Base-by-base conservation (phyloP, 768 basidiomycete genomes). In the Tricholoma terreum region DNA sequence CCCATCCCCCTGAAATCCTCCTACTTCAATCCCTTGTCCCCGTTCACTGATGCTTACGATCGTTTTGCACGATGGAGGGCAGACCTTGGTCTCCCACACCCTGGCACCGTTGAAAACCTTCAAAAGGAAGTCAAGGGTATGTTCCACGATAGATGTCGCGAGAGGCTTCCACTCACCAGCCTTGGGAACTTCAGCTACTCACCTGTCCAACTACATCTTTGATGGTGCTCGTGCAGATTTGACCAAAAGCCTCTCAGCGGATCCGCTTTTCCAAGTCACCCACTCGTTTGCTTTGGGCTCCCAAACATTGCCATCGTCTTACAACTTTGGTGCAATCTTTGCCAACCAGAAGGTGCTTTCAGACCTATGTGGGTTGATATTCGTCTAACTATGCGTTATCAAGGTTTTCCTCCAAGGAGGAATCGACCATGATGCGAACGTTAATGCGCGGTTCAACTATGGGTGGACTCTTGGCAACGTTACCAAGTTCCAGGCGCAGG, bases 141-240 rank as follows among this genome's bases (percentile, higher is more conserved):
- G 84, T 72, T 33, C 33, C 34, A 31, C 52, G 40, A 56, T 43
- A 43, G 40, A 45, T 30, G 22, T 45, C 22, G 17, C 50, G 40
- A 30, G 40, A 55, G 35, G 51, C 22, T 9, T 35, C 52, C 17
- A 36, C 38, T 63, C 52, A 57, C 58, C 49, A 9, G 30, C 43
- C 21, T 55, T 50, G 22, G 53, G 6, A 42, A 31, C 33, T 30
- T 2, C 72, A 98, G 95, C 84, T 54, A 96, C 94, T 11, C 93
- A 93, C 67, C 75, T 98, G 50, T 90, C 88, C 45, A 97, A 96
- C 78, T 96, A 89, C 77, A 85, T 94, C 68, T 98, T 98, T 72
- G 97, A 99, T 78, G 97, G 97, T 62, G 97, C 90, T 24, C 83
- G 95, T 64, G 97, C 96, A 31, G 97, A 99, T 78, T 79, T 98